Evolutionary conservation across 2,329 filamentous ascomycete genomes (phyloP).

Genomic region (Harringtonia aguacate): DNA sequence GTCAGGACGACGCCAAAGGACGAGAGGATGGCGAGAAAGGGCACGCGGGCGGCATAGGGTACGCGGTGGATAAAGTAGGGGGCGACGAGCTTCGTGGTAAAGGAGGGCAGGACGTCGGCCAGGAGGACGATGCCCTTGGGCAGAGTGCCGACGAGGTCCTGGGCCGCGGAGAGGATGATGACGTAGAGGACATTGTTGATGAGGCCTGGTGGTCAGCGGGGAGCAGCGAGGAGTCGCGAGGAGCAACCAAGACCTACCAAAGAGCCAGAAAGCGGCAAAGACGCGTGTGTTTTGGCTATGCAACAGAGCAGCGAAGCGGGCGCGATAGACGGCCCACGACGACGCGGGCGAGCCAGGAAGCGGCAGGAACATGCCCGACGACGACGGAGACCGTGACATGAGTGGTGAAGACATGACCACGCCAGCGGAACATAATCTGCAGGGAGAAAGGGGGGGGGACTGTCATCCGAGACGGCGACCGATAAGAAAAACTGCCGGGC

Average conservation of each 20-base stretch:
- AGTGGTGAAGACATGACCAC: background rate
- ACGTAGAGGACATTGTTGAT: conserved; percentile 99
- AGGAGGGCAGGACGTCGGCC: conserved; percentile 83
- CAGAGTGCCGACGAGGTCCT: conserved; percentile 81
- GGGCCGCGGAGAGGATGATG: conserved; percentile 86
- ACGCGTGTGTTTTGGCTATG: conserved; percentile 60
- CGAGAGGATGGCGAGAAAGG: conserved; percentile 65
- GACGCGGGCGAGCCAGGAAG: conserved; percentile 48
- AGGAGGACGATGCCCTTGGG: conserved; percentile 91
- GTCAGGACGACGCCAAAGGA: conserved; percentile 82
- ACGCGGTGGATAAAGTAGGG: conserved; percentile 90
- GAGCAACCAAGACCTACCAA: conserved; percentile 64
- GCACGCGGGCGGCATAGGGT: conserved; percentile 66
- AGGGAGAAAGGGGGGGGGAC: too few relatives aligned
- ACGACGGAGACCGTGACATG: conserved; percentile 28
- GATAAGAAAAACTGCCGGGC: too few relatives aligned
- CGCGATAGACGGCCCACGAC: conserved; percentile 64
- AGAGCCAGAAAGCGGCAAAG: conserved; percentile 80
- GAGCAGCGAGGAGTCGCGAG: conserved; percentile 3
- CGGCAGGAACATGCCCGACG: conserved; percentile 36
- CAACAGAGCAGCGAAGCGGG: conserved; percentile 53
- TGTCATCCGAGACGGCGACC: too few relatives aligned
- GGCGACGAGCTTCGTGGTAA: conserved; percentile 75
- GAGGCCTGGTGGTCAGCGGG: conserved; percentile 43
- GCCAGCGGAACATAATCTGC: too few relatives aligned